These are phyloP conservation scores for Colletotrichum spaethianum DNA, from an alignment of 2,329 filamentous ascomycete genomes.

Conservation along the genomic window DNA sequence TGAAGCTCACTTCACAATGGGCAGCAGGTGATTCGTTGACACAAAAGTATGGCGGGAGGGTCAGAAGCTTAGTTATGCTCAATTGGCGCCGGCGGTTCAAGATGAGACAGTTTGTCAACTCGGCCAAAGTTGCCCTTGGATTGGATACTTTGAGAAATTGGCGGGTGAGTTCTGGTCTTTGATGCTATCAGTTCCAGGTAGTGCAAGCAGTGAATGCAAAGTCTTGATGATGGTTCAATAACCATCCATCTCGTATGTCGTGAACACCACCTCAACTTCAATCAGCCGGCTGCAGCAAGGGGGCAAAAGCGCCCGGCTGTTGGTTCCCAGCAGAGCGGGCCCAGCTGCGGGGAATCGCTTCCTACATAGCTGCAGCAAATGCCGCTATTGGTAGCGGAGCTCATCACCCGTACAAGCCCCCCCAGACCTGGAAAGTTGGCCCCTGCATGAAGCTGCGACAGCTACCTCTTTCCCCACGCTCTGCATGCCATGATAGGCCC, in stretches of 20 bases:
- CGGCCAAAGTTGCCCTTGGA: neutral
- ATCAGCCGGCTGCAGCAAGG: constrained; percentile 11
- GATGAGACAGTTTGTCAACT: neutral
- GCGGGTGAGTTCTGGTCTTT: neutral
- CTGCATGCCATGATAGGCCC: neutral
- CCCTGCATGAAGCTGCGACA: neutral
- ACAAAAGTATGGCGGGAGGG: neutral
- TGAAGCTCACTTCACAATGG: constrained; percentile 6
- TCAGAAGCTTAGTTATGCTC: neutral
- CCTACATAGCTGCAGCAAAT: neutral
- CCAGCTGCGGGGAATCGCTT: neutral
- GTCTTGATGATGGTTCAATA: constrained; percentile 1
- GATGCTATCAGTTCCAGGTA: neutral
- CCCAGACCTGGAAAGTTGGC: neutral
- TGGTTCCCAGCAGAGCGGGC: constrained; percentile 14
- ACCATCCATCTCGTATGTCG: neutral
- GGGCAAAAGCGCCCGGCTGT: constrained; percentile 1
- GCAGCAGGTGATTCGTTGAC: constrained; percentile 8
- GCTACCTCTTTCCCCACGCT: neutral
- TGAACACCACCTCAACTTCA: neutral
- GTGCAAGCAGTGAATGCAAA: neutral
- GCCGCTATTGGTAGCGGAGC: constrained; percentile 8
- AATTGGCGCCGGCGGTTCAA: neutral
- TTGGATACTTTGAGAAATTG: too few species aligned
- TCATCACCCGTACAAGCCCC: neutral